Evolutionary conservation across 208 protist genomes (phyloP), one percentile per base, ranked within the genome.

Genomic region (Crithidia acanthocephali): DNA sequence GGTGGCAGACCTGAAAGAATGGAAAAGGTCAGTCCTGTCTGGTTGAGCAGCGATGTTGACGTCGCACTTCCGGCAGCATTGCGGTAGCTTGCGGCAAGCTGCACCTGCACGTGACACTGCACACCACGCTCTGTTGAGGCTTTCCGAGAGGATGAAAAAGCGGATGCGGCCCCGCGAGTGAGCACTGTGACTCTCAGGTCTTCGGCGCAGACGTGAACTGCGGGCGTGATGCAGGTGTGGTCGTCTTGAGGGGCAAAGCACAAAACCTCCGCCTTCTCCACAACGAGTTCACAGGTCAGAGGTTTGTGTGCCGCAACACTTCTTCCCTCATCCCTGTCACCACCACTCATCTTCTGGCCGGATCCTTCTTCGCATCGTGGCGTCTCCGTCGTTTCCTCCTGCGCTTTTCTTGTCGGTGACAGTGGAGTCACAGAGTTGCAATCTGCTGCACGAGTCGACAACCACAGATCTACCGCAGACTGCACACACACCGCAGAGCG

Each of bases 201-300:
- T 0, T 53, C 44, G 8, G 60, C 60, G 27, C 32, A n/a, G 5
- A 66, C 0, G 3, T 66, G 60, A 1, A 66, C 11, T 2, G 45
- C 60, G 15, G 60, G 60, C 27, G 30, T 13, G 2, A 8, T 22
- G 48, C 35, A 25, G 6, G 23, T 33, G 60, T 45, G 45, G 20
- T 56, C 56, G 32, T 35, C 57, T 9, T 42, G 18, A 5, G 57
- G 50, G 1, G 45, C 44, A 45, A 76, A 71, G 47, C 72, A 76
- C 9, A 47, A 37, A 20, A 76, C 5, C 63, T 76, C 72, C 11
- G 47, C 72, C 20, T 45, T 48, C 2, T 53, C 27, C 13, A 76
- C 45, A 1, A 42, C 23, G 2, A 76, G 32, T 13, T 76, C 27
- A 28, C 7, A 40, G 2, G 45, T 55, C 18, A 7, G 25, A 5